Conservation (phyloP, 2,329 filamentous ascomycete species). For the Monilinia aucupariae region DNA sequence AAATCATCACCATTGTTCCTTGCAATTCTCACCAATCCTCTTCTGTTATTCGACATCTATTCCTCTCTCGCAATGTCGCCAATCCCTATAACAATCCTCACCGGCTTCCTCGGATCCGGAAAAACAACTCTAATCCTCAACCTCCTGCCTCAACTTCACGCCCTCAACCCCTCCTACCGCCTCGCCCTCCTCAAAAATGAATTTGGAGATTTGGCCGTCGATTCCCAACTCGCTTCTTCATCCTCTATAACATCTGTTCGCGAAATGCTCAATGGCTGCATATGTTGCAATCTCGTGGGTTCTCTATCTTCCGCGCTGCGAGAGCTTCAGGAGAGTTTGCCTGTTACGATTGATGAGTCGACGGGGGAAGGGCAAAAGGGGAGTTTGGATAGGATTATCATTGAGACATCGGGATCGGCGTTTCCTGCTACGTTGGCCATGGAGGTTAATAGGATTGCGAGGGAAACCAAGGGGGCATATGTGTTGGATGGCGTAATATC, state of each 20-base stretch:
- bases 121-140: constrained; percentile 96
- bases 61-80: constrained; percentile 36
- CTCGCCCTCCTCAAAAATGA: constrained; percentile 97
- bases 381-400: constrained; percentile 71
- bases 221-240: constrained; percentile 82
- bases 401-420: constrained; percentile 74
- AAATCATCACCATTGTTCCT: background rate
- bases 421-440: constrained; percentile 64
- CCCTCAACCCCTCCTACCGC: constrained; percentile 67
- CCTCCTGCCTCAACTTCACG: constrained; percentile 80
- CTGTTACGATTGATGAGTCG: background rate
- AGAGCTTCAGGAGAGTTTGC: constrained; percentile 48
- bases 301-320: constrained; percentile 76
- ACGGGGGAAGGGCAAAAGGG: constrained; percentile 33
- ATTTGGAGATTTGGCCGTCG: constrained; percentile 89
- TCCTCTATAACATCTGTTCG: constrained; percentile 81
- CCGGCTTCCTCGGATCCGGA: constrained; percentile 90
- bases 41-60: background rate
- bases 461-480: constrained; percentile 51
- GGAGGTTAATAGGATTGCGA: constrained; percentile 60
- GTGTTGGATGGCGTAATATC: constrained; percentile 64
- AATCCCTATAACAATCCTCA: constrained; percentile 90
- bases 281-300: constrained; percentile 97
- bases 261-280: constrained; percentile 93
- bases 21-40: background rate